Base-by-base conservation (phyloP, 2,329 filamentous ascomycete species). In the Cladosporium cucumerinum region DNA sequence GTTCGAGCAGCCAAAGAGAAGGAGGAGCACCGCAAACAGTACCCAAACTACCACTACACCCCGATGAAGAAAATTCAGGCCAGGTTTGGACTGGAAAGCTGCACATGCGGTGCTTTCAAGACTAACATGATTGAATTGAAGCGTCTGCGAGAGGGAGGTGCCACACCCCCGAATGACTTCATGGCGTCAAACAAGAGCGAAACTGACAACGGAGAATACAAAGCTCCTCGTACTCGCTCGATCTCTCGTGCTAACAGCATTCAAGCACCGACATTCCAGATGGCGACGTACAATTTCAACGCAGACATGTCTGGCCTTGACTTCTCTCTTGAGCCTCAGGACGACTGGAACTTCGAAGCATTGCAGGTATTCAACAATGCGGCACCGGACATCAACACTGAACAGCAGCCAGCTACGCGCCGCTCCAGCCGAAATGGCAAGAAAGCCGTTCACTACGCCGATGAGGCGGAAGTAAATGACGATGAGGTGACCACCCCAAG, bases 61-160 rank as follows among this genome's bases (percentile, higher is more conserved):
- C 61, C 67, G 1, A 57, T 48, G 8, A 34, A 43, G 23, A 63
- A 61, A 10, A 46, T 57, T 4, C 36, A 51, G 30, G 34, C 43
- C 5, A 64, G 63, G 23, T 69, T 67, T 30, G 67, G 67, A 36
- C 25, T 30, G 18, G 26, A 54, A 3, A 26, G 18, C 36, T 69
- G 67, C 55, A 65, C 55, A 23, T 69, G 67, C 30, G 67, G 67
- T 49, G 67, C 67, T 26, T 69, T 61, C 43, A 16, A 60, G 16
- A 36, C 30, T 21, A 69, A 69, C 51, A 39, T 55, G 25, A 34
- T 36, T 3, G 55, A 63, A 39, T 34, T 58, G 26, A 23, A 57
- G 51, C 61, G 51, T 34, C 34, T 57, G n/a, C 32, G 39, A 14
- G 30, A 16, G 4, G 54, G 61, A 5, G 51, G 46, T 5, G 49